Base-by-base conservation (phyloP, 768 basidiomycete species). In the Termitomyces heimii region DNA sequence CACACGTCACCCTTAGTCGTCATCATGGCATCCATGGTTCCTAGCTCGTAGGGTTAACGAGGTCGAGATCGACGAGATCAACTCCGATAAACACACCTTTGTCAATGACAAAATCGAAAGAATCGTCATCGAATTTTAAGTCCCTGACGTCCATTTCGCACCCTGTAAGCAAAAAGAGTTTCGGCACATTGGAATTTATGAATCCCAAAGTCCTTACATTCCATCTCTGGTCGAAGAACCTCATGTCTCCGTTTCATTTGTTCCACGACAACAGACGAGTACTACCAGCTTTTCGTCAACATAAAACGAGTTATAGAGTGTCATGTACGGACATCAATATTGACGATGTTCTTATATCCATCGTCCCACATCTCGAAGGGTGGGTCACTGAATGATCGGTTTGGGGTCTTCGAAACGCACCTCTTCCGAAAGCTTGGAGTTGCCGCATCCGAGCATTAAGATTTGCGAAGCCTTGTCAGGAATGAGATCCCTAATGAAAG, bases 1-100 rank as follows among this genome's bases (percentile, higher is more conserved):
- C 92, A 93, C 55, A 91, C 85, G 62, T 91, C 87, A 18, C 86
- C 85, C 66, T 89, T 89, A 0, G 82, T 75, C 0, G 92, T 85
- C 84, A 93, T 85, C 87, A 94, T 88, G 3, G 90, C 89, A 67
- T 94, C 92, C 89, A 94, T 92, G 1, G 91, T 92, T 16, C 89
- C 75, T 77, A 31, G 14, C 29, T 20, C 8, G 5, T 8, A 35
- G 22, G 22, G 32, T 50, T 18, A 10, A 35, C 39, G n/a, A 37
- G 18, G 20, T 12, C 10, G 3, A 22, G 26, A 32, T 42, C 34
- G n/a, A 28, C 4, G 42, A 29, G 28, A n/a, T 39, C 22, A 39
- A 24, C 13, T 40, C 0, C 28, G 4, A 20, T 24, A 39, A 43
- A 26, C 24, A 44, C 14, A 73, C 76, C 90, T 81, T 94, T 94